A percentile compares a stretch with the other conserved stretches of the same genome.
phyloP scores from a whole-genome alignment of 1,139 yeast species.

The Casaregolazyma lundiana region DNA sequence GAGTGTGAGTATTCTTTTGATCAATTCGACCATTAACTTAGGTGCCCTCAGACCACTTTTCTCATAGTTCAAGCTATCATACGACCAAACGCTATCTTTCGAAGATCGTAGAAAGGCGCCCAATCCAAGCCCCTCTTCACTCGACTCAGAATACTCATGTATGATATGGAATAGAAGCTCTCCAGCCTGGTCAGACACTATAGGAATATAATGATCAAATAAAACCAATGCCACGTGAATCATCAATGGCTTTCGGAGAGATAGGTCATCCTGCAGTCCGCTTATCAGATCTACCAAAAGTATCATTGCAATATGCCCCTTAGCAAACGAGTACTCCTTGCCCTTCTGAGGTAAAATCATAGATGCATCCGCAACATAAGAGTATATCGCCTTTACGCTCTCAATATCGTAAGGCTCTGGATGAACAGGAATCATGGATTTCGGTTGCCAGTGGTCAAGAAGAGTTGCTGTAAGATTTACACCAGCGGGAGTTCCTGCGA shows the following conservation, averaged over 20 bases:
- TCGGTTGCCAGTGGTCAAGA: constrained; percentile 69
- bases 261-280: constrained; percentile 37
- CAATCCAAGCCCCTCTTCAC: constrained; percentile 40
- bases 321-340: constrained; percentile 74
- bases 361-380: constrained; percentile 73
- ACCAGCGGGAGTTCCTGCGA: constrained; percentile 57
- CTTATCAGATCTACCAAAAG: constrained; percentile 76
- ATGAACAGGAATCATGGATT: constrained; percentile 76
- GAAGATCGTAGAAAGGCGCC: constrained; percentile 14
- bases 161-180: constrained; percentile 70
- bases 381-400: constrained; percentile 39
- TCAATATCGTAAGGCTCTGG: constrained; percentile 32
- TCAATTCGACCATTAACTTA: constrained; percentile 74
- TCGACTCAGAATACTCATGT: constrained; percentile 55
- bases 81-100: constrained; percentile 56
- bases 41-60: constrained; percentile 85
- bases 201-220: constrained; percentile 77
- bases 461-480: constrained; percentile 58
- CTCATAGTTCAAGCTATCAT: constrained; percentile 77
- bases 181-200: constrained; percentile 82
- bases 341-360: constrained; percentile 53
- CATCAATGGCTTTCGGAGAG: constrained; percentile 55
- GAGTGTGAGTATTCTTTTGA: constrained; percentile 58
- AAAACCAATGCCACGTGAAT: constrained; percentile 78
- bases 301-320: constrained; percentile 82